Percentiles rank a stretch among this genome's conserved stretches.
Conservation (phyloP, 2,329 filamentous ascomycete genomes). For the Colletotrichum lini region DNA sequence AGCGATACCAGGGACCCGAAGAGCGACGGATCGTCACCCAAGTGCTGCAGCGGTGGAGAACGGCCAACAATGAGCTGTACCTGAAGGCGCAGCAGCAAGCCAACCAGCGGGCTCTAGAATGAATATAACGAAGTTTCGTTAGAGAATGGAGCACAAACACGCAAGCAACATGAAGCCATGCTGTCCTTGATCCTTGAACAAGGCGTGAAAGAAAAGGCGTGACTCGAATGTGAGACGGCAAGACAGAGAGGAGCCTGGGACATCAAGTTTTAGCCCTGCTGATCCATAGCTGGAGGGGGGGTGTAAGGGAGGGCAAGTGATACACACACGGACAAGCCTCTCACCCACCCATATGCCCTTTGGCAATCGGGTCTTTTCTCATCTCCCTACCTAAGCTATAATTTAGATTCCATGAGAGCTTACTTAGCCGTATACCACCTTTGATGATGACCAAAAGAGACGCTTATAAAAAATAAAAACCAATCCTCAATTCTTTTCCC, state of each 20-base stretch:
- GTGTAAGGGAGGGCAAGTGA: too few species aligned
- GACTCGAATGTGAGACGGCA: constrained; percentile 18
- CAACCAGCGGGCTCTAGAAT: background rate
- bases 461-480: too few species aligned
- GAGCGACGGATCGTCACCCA: constrained; percentile 34
- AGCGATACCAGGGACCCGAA: constrained; percentile 41
- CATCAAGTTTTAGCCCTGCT: constrained; percentile 9
- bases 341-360: too few species aligned
- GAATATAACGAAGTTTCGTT: constrained; percentile 7
- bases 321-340: too few species aligned
- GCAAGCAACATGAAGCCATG: constrained; percentile 12
- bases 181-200: background rate
- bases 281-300: constrained; percentile 6
- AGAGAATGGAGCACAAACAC: constrained; percentile 25
- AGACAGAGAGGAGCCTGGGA: constrained; percentile 22
- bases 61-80: constrained; percentile 8
- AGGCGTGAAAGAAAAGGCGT: constrained; percentile 17
- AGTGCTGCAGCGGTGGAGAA: constrained; percentile 46
- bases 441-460: too few species aligned
- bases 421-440: too few species aligned
- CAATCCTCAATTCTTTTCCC: too few species aligned
- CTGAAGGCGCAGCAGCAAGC: background rate
- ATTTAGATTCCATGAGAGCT: too few species aligned
- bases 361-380: too few species aligned
- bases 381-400: too few species aligned